Evolutionary conservation across 2,329 filamentous ascomycete genomes (phyloP), one percentile per base, ranked within the genome.

Genomic region (Tolypocladium pustulatum): DNA sequence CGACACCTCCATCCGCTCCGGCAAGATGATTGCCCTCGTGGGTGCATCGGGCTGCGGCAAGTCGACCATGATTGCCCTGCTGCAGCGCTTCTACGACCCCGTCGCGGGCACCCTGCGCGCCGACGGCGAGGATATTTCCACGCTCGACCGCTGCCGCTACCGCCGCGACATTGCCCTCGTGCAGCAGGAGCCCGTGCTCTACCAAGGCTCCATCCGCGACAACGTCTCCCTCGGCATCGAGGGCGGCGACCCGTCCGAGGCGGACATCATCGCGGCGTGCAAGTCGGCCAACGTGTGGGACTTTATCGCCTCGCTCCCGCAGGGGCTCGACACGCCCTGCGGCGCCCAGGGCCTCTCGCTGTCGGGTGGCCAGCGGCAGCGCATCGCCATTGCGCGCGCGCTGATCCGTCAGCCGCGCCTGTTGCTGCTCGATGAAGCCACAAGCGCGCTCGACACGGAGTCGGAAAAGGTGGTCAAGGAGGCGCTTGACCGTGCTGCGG

Each of bases 351-450:
- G 87, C 0, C 81, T 86, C 22, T 85, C 87, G 60, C 74, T 91
- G 1, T 89, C 85, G 1, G 88, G 88, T 30, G 88, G 88, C 1
- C 87, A 91, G 68, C 77, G 87, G 9, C 88, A 91, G 68, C 82
- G 86, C 27, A 81, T 90, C 38, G 86, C 87, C 10, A 91, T 91
- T 61, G 88, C 88, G 0, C 78, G 88, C 9, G 85, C 85, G 13
- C 84, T 91, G 34, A 78, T 91, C 57, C 83, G 86, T 53, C 75
- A 84, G 56, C 88, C 88, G 0, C 74, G 76, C 0, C 82, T 91
- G 2, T 72, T 91, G 3, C 80, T 91, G 7, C 75, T 91, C 0
- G 88, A 91, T 65, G 88, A 91, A 71, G 88, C 88, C 1, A 91
- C 88, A 0, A 76, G 73, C 25, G 76, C 76, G 0, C 75, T 90